Evolutionary conservation across 176 grass and related monocot genomes (phyloP), one percentile per base, ranked within the genome.

Genomic region (Echinochloa phyllopogon): DNA sequence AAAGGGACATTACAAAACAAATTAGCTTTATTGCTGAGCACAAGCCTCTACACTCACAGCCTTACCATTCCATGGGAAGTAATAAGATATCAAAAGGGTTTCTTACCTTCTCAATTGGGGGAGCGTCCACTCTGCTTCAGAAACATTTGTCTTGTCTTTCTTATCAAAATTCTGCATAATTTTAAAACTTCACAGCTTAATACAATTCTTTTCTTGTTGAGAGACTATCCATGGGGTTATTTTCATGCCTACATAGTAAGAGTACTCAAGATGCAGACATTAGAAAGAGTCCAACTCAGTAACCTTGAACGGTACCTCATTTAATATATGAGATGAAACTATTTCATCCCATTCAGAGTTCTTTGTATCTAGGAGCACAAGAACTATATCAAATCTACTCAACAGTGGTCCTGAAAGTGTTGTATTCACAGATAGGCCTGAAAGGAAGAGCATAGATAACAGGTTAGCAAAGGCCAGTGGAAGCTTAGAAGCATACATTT

Each of bases 321-420:
- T 68, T 81, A 98, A 88, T 87, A 98, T 98, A 94, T 98, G 96
- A 81, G 87, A 94, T 74, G 96, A 92, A 83, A 98, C 91, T 76
- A 98, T 89, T 4, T 42, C 4, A 90, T 98, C 96, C 93, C 93
- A 94, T 3, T 76, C 23, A 65, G 51, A 10, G 71, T 94, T 72
- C 67, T 94, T 87, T 61, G 40, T 89, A 90, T 98, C 96, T 76
- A 95, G 84, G 27, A 98, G 93, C 59, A 95, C 93, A 68, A 98
- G 89, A 87, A 98, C 91, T 90, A 95, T 98, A 81, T 98, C 93
- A 89, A 98, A 98, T 90, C 96, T 95, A 81, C 96, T 98, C 89
- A 98, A 65, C 45, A 98, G 42, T 67, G 96, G 96, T 85, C 93
- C 96, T 64, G 96, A 98, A 45, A 98, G 87, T 65, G 93, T 98